Evolutionary conservation across 768 basidiomycete genomes (phyloP).

Genomic region (Lentinus brumalis): DNA sequence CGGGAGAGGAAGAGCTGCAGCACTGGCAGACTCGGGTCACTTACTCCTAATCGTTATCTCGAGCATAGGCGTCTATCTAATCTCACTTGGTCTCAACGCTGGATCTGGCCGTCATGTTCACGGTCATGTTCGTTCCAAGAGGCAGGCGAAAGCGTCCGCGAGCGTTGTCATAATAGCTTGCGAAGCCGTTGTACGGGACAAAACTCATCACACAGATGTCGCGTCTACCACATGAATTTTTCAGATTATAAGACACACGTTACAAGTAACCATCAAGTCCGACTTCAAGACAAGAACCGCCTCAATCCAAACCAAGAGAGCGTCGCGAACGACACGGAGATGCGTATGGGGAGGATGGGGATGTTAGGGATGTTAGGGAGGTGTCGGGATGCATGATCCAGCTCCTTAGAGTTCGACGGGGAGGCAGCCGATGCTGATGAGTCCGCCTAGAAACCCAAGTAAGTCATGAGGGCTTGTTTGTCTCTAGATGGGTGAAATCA

Average conservation of each 20-base stretch:
- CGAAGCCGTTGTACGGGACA: background rate
- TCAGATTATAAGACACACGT: no score
- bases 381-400: background rate
- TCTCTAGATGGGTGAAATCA: no score
- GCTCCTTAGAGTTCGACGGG: constrained; percentile 8
- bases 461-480: background rate
- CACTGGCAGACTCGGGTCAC: background rate
- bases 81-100: background rate
- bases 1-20: background rate
- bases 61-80: background rate
- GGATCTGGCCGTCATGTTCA: no score
- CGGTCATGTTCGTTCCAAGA: no score
- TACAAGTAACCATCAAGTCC: no score
- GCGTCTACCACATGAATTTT: background rate
- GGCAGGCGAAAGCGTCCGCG: no score
- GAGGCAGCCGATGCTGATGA: constrained; percentile 19
- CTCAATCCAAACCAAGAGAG: no score
- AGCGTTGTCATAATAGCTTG: background rate
- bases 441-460: constrained; percentile 1
- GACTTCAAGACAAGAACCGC: no score
- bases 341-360: background rate
- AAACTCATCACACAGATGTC: background rate
- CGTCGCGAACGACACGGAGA: background rate
- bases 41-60: background rate
- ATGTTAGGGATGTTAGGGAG: background rate